Evolutionary conservation across 352 stramenopile species (phyloP), one percentile per base, ranked within the genome.

Genomic region (Pythium volutum): DNA sequence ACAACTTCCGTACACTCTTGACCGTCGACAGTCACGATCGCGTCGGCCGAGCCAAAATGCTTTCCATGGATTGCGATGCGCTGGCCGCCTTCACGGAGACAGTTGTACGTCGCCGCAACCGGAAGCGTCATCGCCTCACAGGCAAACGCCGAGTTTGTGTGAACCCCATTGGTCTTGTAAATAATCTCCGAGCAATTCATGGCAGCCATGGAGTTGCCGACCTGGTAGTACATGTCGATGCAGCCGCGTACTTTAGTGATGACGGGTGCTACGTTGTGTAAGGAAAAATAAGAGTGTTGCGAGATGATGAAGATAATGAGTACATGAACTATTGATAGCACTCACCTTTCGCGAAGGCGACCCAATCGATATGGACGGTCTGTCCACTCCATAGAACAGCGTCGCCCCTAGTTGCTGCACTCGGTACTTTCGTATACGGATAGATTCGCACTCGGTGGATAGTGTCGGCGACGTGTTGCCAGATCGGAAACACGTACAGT

Each of bases 211-310:
- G 23, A 20, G 18, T 64, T 68, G 6, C 59, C 45, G 42, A 43
- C 33, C 15, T 73, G 49, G 42, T 76, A 91, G 60, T 88, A 93
- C 25, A 80, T 76, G 61, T 93, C 81, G 47, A 93, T 87, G 48
- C 84, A 93, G 2, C 81, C 84, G 4, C 78, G 79, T n/a, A 93
- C 80, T 64, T 89, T 86, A 18, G 75, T 81, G 50, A 91, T 73
- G 10, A 88, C 67, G 18, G 81, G 81, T 3, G 84, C 81, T 81
- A 8, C 12, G 29, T 6, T 52, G 25, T 8, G 5, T 4, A 22
- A 52, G 49, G 6, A 34, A 33, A 50, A 38, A 27, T 10, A 27
- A 6, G n/a, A 45, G 23, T 20, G 23, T 26, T 36, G 9, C 22
- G 10, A 46, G n/a, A 4, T 18, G 2, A n/a, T 34, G 1, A 12